phyloP scores from a whole-genome alignment of 129 eudicot genomes.

The Tagetes patula region DNA sequence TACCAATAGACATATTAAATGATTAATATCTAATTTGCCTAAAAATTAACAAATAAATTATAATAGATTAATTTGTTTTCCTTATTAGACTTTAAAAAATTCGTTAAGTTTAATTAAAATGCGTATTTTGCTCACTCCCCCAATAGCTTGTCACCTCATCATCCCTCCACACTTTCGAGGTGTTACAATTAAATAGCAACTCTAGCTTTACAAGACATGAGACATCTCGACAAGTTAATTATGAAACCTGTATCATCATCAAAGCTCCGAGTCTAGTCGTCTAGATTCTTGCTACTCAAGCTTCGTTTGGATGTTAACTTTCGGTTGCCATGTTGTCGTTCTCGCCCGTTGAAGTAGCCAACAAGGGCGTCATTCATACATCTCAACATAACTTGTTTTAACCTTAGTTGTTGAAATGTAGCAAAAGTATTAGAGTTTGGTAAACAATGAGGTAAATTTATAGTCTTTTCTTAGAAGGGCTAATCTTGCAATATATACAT shows the following conservation, averaged over 20 bases:
- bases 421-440: not conserved
- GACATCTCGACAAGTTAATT: too few relatives aligned
- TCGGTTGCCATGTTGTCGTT: too few relatives aligned
- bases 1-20: too few relatives aligned
- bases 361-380: too few relatives aligned
- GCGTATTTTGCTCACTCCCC: too few relatives aligned
- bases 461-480: not conserved
- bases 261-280: not conserved
- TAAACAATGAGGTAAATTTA: not conserved
- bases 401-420: not conserved
- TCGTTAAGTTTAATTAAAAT: not conserved
- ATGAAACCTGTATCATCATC: not conserved
- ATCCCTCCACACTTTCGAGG: not conserved
- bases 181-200: not conserved
- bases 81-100: not conserved
- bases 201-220: not conserved
- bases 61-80: not conserved
- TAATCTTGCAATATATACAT: not conserved
- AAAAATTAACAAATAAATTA: too few relatives aligned
- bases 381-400: not conserved
- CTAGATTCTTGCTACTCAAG: not conserved
- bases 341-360: too few relatives aligned
- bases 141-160: not conserved
- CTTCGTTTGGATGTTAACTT: too few relatives aligned
- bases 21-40: too few relatives aligned